These are phyloP conservation scores for Trichoderma virens DNA, from an alignment of 495 filamentous ascomycete species.

Conservation along the genomic window DNA sequence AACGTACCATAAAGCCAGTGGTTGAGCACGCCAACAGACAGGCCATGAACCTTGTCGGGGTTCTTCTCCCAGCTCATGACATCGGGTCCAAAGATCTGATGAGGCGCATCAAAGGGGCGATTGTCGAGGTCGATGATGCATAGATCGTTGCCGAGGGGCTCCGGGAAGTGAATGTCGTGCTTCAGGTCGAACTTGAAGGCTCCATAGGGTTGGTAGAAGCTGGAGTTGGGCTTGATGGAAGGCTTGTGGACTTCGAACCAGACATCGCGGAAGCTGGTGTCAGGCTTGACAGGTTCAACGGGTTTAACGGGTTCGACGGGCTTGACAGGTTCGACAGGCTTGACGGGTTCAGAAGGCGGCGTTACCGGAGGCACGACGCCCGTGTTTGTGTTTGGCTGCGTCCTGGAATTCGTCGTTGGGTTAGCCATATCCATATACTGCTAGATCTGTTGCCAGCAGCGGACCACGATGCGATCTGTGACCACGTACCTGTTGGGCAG, in stretches of 20 bases:
- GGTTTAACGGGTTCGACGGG: background rate
- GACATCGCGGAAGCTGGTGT: background rate
- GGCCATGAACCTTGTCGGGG: constrained; percentile 11
- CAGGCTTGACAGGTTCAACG: background rate
- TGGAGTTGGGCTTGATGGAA: background rate
- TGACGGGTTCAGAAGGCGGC: background rate
- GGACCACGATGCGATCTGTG: background rate
- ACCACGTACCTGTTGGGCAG: background rate
- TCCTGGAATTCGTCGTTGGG: background rate
- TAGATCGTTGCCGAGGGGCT: constrained; percentile 26
- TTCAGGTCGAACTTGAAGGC: constrained; percentile 18
- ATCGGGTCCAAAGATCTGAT: constrained; percentile 22
- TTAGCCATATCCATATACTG: background rate
- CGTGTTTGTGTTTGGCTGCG: background rate
- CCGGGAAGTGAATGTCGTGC: constrained; percentile 17
- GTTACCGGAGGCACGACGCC: too few species aligned
- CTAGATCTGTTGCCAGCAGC: background rate
- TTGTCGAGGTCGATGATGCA: constrained; percentile 36
- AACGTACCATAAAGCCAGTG: constrained; percentile 33
- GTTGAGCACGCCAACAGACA: constrained; percentile 29
- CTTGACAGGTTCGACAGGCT: background rate
- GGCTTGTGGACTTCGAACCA: background rate
- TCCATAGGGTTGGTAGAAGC: background rate
- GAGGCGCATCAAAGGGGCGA: constrained; percentile 22
- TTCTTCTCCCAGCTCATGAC: constrained; percentile 18